Percentiles rank a stretch among this genome's conserved stretches.
phyloP scores from a whole-genome alignment of 2,329 filamentous ascomycete species.

The Colletotrichum magnum region DNA sequence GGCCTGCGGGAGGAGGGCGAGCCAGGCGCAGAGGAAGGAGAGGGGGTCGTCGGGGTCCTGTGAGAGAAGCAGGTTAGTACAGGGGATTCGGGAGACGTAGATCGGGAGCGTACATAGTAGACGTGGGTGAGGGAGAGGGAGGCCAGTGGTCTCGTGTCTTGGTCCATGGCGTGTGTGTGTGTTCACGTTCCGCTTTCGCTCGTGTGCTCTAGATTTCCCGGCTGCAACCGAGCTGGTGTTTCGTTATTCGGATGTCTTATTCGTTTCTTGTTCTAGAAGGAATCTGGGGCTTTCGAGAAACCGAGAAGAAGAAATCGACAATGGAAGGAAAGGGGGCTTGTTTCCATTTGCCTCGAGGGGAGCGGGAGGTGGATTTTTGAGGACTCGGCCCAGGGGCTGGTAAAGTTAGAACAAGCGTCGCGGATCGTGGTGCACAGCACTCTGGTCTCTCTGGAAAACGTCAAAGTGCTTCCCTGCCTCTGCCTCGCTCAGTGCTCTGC shows the following conservation, averaged over 20 bases:
- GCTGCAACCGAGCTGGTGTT: background rate
- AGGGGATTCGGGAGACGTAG: background rate
- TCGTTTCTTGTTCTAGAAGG: no score
- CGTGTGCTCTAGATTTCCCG: constrained; percentile 19
- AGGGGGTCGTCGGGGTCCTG: constrained; percentile 89
- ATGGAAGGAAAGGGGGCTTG: background rate
- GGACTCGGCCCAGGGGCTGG: constrained; percentile 34
- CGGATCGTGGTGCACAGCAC: constrained; percentile 40
- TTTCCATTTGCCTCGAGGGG: constrained; percentile 6
- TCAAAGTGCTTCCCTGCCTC: constrained; percentile 31
- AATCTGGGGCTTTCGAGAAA: background rate
- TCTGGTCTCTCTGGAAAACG: constrained; percentile 26
- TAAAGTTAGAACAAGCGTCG: constrained; percentile 38
- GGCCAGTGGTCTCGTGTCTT: constrained; percentile 73
- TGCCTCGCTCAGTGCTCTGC: background rate
- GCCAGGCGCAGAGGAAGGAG: constrained; percentile 92
- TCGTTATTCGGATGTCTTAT: background rate
- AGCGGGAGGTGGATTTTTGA: background rate
- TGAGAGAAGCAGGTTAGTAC: constrained; percentile 5
- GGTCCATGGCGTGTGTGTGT: constrained; percentile 44
- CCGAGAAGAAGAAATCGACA: background rate
- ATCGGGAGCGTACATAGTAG: constrained; percentile 74
- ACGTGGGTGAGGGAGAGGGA: constrained; percentile 96
- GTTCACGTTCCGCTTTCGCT: constrained; percentile 11
- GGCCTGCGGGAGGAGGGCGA: constrained; percentile 93